Percentiles rank a stretch among this genome's conserved stretches.
phyloP scores from a whole-genome alignment of 805 yeast genomes.

The Tetrapisispora taiwanensis region DNA sequence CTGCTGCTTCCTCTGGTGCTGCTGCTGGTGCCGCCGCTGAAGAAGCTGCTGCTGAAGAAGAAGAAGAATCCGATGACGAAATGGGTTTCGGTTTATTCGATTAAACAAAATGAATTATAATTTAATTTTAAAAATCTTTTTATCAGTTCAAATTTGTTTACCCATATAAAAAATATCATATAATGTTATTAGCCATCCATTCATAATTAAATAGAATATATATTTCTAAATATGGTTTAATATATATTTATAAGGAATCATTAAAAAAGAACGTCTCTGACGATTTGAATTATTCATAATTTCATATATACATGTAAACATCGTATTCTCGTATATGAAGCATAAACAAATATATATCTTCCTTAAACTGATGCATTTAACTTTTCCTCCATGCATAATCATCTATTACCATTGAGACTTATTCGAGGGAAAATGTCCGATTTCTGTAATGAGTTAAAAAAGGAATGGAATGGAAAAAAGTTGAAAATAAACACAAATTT shows the following conservation, averaged over 20 bases:
- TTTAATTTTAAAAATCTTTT: neutral
- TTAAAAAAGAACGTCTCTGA: too few species aligned
- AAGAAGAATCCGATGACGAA: conserved; percentile 70
- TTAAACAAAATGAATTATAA: conserved; percentile 32
- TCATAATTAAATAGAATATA: conserved; percentile 1
- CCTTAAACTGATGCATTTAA: too few species aligned
- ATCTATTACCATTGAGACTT: too few species aligned
- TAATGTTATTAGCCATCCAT: conserved; percentile 1
- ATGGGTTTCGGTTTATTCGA: conserved; percentile 93
- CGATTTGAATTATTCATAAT: too few species aligned
- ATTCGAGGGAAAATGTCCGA: too few species aligned
- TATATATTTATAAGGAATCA: conserved; percentile 1
- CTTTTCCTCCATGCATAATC: too few species aligned
- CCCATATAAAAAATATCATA: neutral
- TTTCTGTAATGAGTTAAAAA: too few species aligned
- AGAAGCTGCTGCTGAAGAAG: conserved; percentile 49
- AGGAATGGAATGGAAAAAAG: too few species aligned
- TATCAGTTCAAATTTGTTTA: conserved; percentile 1
- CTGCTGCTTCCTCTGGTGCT: conserved; percentile 39
- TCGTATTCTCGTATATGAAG: too few species aligned
- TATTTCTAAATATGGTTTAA: neutral
- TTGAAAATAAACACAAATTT: too few species aligned
- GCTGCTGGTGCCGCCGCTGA: conserved; percentile 41
- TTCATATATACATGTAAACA: too few species aligned
- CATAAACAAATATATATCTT: too few species aligned